Evolutionary conservation across 176 grass and related monocot genomes (phyloP).

Genomic region (Thalia dealbata): DNA sequence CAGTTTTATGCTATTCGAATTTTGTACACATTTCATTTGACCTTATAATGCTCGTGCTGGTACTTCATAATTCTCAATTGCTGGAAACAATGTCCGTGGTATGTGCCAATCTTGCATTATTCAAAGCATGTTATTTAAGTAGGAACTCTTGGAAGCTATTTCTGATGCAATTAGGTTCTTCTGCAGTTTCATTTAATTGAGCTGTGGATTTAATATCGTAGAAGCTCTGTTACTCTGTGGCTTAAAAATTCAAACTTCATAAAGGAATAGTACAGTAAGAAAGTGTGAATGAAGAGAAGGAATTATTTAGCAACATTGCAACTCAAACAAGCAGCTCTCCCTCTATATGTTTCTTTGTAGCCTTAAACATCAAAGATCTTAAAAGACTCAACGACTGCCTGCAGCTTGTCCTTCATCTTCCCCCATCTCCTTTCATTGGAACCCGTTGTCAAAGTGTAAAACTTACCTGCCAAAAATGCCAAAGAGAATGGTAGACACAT

Average conservation of each 20-base stretch:
- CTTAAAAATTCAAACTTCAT: no score
- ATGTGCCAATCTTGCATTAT: neutral
- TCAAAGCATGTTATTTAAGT: neutral
- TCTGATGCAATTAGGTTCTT: neutral
- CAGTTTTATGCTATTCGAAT: neutral
- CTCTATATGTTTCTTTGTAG: neutral
- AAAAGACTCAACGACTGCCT: slow-evolving; percentile 58
- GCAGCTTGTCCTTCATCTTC: slow-evolving; percentile 89
- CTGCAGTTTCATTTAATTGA: no score
- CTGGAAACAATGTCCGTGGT: no score
- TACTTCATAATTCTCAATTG: neutral
- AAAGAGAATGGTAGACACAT: neutral
- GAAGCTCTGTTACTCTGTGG: no score
- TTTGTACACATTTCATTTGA: neutral
- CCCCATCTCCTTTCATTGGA: slow-evolving; percentile 96
- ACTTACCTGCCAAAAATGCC: slow-evolving; percentile 51
- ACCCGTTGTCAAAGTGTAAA: slow-evolving; percentile 79
- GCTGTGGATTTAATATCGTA: no score
- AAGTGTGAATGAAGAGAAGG: neutral
- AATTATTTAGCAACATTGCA: neutral
- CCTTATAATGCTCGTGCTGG: neutral
- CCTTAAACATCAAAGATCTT: slow-evolving; percentile 41
- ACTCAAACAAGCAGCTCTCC: neutral
- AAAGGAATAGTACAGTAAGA: neutral
- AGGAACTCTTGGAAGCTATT: neutral